These are phyloP conservation scores for Lippia alba DNA, from an alignment of 305 asterid genomes.

Conservation along the genomic window DNA sequence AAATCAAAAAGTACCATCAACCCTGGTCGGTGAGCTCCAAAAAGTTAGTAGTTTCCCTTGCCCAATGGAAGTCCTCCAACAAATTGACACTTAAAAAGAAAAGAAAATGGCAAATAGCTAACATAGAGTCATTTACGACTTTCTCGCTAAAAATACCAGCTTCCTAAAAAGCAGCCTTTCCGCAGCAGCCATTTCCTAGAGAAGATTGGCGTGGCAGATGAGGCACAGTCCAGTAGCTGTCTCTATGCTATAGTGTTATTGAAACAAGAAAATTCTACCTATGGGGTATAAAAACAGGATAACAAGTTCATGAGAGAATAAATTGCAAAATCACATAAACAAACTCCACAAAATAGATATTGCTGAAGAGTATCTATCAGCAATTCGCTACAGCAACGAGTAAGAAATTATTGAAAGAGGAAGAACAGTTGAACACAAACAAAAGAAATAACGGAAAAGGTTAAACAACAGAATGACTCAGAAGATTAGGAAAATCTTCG, in stretches of 20 bases:
- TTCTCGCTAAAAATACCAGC: constrained; percentile 16
- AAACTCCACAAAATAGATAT: background rate
- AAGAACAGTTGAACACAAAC: background rate
- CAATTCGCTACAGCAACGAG: background rate
- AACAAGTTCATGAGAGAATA: too few species aligned
- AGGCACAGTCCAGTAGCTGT: background rate
- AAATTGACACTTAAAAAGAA: constrained; percentile 9
- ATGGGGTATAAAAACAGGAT: too few species aligned
- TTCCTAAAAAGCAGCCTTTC: background rate
- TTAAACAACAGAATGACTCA: background rate
- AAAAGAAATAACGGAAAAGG: constrained; percentile 7
- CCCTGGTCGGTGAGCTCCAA: constrained; percentile 12
- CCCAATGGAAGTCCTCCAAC: constrained; percentile 18
- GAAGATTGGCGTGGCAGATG: constrained; percentile 2
- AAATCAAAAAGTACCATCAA: constrained; percentile 1
- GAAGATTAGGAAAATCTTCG: constrained; percentile 4
- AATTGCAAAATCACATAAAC: background rate
- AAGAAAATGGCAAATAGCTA: constrained; percentile 5
- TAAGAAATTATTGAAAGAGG: background rate
- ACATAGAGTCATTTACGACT: background rate
- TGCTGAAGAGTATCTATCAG: background rate
- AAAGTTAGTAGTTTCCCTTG: background rate
- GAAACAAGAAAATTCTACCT: too few species aligned
- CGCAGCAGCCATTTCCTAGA: constrained; percentile 6
- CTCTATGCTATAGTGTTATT: background rate